These are phyloP conservation scores for Bruguiera gymnorhiza DNA, from an alignment of 345 rosid species.

Conservation along the genomic window DNA sequence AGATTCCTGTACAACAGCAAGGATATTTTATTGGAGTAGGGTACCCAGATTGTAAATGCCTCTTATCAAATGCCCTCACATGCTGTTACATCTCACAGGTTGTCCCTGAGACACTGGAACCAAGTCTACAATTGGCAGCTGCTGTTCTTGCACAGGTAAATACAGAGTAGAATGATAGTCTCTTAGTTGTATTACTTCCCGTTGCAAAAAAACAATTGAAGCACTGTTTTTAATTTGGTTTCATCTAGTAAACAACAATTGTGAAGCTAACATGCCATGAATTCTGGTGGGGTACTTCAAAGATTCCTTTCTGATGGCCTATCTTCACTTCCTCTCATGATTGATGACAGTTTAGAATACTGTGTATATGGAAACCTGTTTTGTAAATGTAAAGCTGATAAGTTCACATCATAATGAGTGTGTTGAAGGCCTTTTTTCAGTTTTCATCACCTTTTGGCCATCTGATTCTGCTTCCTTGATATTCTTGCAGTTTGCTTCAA, in stretches of 20 bases:
- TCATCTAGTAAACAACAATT: neutral
- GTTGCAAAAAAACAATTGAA: too few species aligned
- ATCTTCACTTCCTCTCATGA: too few species aligned
- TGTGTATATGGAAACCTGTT: neutral
- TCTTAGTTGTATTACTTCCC: too few species aligned
- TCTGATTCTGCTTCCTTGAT: neutral
- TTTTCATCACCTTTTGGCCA: neutral
- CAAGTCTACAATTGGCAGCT: slow-evolving; percentile 96
- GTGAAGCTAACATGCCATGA: neutral
- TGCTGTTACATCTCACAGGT: slow-evolving; percentile 42
- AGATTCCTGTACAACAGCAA: neutral
- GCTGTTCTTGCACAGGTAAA: slow-evolving; percentile 97
- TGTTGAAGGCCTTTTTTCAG: too few species aligned
- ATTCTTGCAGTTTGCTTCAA: neutral
- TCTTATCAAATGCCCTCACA: neutral
- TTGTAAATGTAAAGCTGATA: neutral
- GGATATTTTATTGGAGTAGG: neutral
- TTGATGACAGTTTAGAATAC: too few species aligned
- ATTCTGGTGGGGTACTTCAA: neutral
- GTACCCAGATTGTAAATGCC: neutral
- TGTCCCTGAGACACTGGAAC: slow-evolving; percentile 99
- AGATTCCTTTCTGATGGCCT: neutral
- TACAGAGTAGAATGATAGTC: neutral
- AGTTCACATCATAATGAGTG: too few species aligned
- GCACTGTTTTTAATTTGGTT: slow-evolving; percentile 5